Conservation (phyloP, 2,329 filamentous ascomycete genomes). For the Colletotrichum liriopes region DNA sequence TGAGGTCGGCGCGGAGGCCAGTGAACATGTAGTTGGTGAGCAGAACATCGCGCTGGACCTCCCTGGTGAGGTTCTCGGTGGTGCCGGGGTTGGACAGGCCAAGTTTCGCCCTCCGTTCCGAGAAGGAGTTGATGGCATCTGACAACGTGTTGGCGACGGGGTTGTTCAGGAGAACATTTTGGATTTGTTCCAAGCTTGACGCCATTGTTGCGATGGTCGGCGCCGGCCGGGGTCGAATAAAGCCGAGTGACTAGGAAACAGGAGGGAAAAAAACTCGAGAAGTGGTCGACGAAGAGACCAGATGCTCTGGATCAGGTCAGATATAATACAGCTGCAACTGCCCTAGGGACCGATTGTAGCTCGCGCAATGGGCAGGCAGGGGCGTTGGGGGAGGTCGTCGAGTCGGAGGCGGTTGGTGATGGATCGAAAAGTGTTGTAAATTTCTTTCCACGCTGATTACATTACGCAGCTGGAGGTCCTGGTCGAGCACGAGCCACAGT, state of each 20-base stretch:
- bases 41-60: conserved; percentile 97
- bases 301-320: neutral
- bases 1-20: conserved; percentile 94
- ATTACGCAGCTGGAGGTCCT: conserved; percentile 41
- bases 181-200: conserved; percentile 60
- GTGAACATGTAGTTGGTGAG: conserved; percentile 98
- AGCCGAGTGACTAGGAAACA: conserved; percentile 47
- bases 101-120: conserved; percentile 87
- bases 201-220: conserved; percentile 62
- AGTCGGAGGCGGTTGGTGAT: conserved; percentile 31
- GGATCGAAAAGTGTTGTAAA: conserved; percentile 42
- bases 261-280: conserved; percentile 43
- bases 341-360: conserved; percentile 30
- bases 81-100: conserved; percentile 94
- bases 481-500: conserved; percentile 42
- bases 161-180: conserved; percentile 81
- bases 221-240: conserved; percentile 48
- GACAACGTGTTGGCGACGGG: conserved; percentile 78
- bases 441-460: conserved; percentile 44
- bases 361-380: conserved; percentile 40
- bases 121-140: conserved; percentile 86
- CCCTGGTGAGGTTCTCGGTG: conserved; percentile 89
- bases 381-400: conserved; percentile 36
- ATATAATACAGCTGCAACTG: conserved; percentile 32
- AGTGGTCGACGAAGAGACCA: conserved; percentile 42